Evolutionary conservation across 2,329 filamentous ascomycete species (phyloP).

Genomic region (Chrysoporthe austroafricana): DNA sequence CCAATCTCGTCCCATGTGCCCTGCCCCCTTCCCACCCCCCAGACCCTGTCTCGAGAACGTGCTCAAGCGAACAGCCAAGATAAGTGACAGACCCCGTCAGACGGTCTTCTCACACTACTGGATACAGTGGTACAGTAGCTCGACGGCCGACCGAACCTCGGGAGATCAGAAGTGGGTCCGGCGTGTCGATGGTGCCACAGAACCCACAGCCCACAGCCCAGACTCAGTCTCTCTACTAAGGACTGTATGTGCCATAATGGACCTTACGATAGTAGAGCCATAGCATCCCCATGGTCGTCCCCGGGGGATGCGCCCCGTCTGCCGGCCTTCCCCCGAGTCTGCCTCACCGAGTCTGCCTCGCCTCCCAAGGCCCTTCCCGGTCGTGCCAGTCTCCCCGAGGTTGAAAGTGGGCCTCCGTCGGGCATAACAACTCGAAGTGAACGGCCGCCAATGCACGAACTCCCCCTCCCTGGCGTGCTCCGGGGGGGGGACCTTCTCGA

Average conservation of each 20-base stretch:
- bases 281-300: no score
- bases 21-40: no score
- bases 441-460: not conserved
- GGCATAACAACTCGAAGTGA: constrained; percentile 4
- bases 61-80: not conserved
- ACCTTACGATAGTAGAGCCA: no score
- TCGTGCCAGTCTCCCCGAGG: not conserved
- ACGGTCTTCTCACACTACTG: not conserved
- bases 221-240: not conserved
- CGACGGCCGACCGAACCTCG: not conserved
- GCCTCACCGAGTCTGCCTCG: constrained; percentile 1
- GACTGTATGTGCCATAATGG: no score
- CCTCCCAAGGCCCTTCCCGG: not conserved
- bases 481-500: not conserved
- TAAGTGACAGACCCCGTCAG: not conserved
- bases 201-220: not conserved
- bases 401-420: constrained; percentile 5
- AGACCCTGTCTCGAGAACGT: not conserved
- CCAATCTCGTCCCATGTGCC: not conserved
- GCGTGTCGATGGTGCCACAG: not conserved
- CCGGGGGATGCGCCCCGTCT: not conserved
- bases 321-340: constrained; percentile 8
- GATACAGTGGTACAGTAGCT: no score
- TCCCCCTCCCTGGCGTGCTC: not conserved
- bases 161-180: not conserved